Percentiles rank a stretch among this genome's conserved stretches.
These are phyloP conservation scores for Petunia hybrid DNA, from an alignment of 305 asterid genomes.

Conservation along the genomic window DNA sequence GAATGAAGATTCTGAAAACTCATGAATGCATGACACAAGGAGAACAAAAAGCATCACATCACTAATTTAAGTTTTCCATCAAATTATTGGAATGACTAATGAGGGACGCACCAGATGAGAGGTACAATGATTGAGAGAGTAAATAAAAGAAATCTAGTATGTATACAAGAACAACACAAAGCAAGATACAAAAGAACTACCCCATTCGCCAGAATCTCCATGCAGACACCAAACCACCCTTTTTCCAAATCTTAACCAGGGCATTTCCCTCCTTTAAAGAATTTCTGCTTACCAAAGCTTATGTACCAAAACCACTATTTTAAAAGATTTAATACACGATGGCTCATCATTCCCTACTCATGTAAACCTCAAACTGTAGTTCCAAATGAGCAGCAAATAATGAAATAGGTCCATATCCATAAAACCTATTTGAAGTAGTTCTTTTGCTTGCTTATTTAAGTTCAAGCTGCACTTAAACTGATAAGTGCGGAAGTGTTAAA, in stretches of 20 bases:
- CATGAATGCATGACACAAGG: background rate
- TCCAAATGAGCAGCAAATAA: background rate
- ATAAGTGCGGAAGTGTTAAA: background rate
- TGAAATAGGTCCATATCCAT: background rate
- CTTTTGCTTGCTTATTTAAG: background rate
- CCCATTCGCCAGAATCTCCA: no score
- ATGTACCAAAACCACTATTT: background rate
- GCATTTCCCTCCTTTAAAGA: constrained; percentile 4
- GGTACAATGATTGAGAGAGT: background rate
- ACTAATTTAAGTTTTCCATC: background rate
- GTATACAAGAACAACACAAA: background rate
- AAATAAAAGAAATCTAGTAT: background rate
- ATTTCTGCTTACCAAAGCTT: background rate
- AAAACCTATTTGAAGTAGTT: background rate
- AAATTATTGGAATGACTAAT: background rate
- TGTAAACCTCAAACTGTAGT: no score
- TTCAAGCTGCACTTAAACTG: background rate
- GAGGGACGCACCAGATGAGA: constrained; percentile 15
- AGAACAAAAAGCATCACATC: background rate
- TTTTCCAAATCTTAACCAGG: background rate
- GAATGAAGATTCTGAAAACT: constrained; percentile 33
- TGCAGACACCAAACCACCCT: background rate
- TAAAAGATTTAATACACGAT: background rate
- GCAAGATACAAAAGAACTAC: constrained; percentile 5
- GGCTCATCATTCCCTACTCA: background rate